Conservation (phyloP, 2,329 filamentous ascomycete species). For the Metarhizium robertsii region DNA sequence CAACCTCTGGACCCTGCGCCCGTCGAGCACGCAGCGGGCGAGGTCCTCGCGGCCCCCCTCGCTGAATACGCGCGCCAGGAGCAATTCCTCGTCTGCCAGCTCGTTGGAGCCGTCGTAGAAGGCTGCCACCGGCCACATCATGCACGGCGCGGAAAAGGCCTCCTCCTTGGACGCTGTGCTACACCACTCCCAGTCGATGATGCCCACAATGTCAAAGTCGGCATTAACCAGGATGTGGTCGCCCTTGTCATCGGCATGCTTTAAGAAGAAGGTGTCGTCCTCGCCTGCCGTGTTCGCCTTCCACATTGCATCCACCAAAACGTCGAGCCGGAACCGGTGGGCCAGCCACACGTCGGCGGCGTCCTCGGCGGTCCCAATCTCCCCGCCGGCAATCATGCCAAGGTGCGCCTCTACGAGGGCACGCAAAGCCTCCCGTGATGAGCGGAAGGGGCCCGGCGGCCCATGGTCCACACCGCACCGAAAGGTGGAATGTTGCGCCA, state of each 20-base stretch:
- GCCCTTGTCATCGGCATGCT: constrained; percentile 36
- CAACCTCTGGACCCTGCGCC: constrained; percentile 10
- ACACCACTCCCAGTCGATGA: constrained; percentile 13
- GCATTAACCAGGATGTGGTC: constrained; percentile 34
- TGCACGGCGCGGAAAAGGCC: constrained; percentile 23
- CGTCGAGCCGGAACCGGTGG: background rate
- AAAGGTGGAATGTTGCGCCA: constrained; percentile 9
- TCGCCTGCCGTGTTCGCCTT: background rate
- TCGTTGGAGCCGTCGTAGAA: constrained; percentile 20
- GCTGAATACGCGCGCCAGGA: constrained; percentile 6
- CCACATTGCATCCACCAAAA: background rate
- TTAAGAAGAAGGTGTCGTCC: constrained; percentile 25
- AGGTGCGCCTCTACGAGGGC: constrained; percentile 13
- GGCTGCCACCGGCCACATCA: constrained; percentile 23
- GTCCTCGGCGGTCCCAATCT: constrained; percentile 10
- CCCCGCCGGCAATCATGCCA: constrained; percentile 15
- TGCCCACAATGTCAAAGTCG: constrained; percentile 30
- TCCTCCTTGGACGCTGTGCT: constrained; percentile 15
- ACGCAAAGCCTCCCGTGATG: constrained; percentile 11
- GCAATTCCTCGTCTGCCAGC: constrained; percentile 8
- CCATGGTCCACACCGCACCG: background rate
- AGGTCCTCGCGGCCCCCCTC: constrained; percentile 11
- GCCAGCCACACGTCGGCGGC: constrained; percentile 13
- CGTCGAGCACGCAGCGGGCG: constrained; percentile 9
- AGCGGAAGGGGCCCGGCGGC: constrained; percentile 15